Evolutionary conservation across 805 yeast genomes (phyloP).

Genomic region (Cyberlindnera euphorbiae): DNA sequence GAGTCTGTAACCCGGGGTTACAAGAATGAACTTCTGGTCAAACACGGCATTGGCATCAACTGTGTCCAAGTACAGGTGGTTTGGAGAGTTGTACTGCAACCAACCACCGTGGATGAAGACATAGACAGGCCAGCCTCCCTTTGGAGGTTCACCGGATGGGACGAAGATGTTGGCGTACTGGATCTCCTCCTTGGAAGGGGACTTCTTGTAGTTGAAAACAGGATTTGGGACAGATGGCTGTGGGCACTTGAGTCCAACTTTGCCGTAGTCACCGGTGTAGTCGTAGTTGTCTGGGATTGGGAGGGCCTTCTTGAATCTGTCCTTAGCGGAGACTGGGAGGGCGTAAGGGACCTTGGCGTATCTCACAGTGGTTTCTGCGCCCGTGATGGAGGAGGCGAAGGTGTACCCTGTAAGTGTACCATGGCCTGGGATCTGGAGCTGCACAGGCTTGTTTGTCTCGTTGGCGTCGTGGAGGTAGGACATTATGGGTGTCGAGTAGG

Average conservation of each 20-base stretch:
- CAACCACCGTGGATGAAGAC: conserved; percentile 42
- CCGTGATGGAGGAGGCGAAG: conserved; percentile 5
- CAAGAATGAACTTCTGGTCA: conserved; percentile 32
- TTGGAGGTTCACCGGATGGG: conserved; percentile 31
- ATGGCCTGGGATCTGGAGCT: conserved; percentile 10
- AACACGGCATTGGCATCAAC: conserved; percentile 27
- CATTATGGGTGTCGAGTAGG: too few species aligned
- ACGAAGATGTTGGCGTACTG: conserved; percentile 34
- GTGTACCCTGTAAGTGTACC: conserved; percentile 30
- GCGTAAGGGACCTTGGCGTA: conserved; percentile 33
- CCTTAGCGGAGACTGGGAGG: conserved; percentile 27
- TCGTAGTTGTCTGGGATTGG: conserved; percentile 31
- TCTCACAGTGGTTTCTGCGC: conserved; percentile 22
- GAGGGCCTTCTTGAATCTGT: conserved; percentile 32
- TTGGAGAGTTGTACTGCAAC: conserved; percentile 29
- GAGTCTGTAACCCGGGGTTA: conserved; percentile 36
- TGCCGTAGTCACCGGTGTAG: conserved; percentile 35
- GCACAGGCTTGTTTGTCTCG: conserved; percentile 3
- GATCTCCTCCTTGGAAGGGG: conserved; percentile 29
- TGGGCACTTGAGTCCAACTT: conserved; percentile 32
- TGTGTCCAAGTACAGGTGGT: conserved; percentile 18
- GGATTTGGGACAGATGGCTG: conserved; percentile 33
- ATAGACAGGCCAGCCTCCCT: conserved; percentile 39
- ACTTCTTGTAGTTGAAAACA: conserved; percentile 17
- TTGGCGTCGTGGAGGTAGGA: conserved; percentile 7